Base-by-base conservation (phyloP, 306 rosid species). In the Fragaria vesca region DNA sequence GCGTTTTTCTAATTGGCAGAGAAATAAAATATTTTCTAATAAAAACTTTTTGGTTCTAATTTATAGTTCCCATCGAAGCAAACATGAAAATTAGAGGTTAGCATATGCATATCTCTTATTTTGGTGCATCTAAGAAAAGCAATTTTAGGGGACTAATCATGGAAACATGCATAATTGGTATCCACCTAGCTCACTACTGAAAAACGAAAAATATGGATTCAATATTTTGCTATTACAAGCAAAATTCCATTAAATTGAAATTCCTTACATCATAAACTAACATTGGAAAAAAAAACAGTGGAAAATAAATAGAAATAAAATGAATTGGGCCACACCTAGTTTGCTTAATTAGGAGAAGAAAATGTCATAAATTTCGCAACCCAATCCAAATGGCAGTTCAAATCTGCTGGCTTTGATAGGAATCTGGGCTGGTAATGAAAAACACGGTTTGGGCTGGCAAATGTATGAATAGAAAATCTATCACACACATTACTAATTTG, bases 371-470 rank as follows among this genome's bases (percentile, higher is more conserved):
- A 30, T 61, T 4, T 61, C 15, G 16, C 16, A 28, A 60, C 38
- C 36, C 36, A 61, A 15, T 61, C 11, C 38, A 61, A 28, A 38
- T 26, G 65, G 66, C n/a, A 13, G 42, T 2, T 13, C 15, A 12
- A 58, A 58, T 21, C 16, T n/a, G 16, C 9, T 8, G 34, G 34
- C 16, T 58, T 58, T 21, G 28, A n/a, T 24, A 3, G 26, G 15
- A 5, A 32, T 32, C 12, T 62, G 68, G 43, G 68, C 42, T 62
- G n/a, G 13, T 42, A 63, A 63, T 2, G 69, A 32, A 28, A 36
- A 5, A 63, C 69, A 63, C 69, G 12, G 69, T 32, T 63, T 65
- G 24, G 46, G 69, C 69, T 65, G 45, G 69, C 69, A 63, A 40
- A 32, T 34, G 18, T 46, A 6, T 65, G 45, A 65, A 65, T 63